Conservation (phyloP, 139 green algal species). For the Coelastrella sp. region DNA sequence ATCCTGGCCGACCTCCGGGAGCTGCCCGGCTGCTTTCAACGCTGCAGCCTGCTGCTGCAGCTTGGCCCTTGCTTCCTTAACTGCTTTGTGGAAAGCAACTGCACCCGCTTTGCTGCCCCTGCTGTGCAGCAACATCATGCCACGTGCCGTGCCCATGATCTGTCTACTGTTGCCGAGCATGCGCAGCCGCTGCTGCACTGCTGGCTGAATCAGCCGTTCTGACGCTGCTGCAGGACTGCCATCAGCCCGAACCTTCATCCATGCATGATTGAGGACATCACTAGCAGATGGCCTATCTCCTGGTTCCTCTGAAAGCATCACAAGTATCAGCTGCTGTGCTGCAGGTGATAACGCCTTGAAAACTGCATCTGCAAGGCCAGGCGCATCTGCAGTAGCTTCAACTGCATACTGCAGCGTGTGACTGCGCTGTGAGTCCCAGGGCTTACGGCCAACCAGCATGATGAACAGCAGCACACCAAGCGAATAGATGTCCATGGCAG, state of each 20-base stretch:
- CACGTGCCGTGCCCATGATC: constrained; percentile 40
- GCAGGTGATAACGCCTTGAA: neutral
- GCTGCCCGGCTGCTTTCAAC: constrained; percentile 4
- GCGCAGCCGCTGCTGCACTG: constrained; percentile 42
- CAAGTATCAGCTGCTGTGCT: constrained; percentile 53
- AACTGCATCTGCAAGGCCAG: constrained; percentile 52
- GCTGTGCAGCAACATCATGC: constrained; percentile 46
- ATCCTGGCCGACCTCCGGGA: neutral
- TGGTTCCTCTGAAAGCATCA: constrained; percentile 57
- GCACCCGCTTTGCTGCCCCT: neutral
- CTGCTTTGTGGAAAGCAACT: constrained; percentile 40
- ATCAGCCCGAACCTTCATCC: neutral
- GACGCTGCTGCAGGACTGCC: neutral
- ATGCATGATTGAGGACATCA: constrained; percentile 33
- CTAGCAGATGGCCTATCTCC: constrained; percentile 34
- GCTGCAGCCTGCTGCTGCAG: constrained; percentile 43
- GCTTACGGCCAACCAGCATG: constrained; percentile 70
- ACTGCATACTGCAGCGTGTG: constrained; percentile 59
- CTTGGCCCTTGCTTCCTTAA: constrained; percentile 10
- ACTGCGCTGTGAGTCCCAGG: constrained; percentile 48
- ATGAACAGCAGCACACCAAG: constrained; percentile 69
- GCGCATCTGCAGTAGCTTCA: constrained; percentile 31
- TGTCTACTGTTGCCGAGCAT: constrained; percentile 33
- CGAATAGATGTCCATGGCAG: constrained; percentile 59
- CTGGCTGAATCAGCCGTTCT: constrained; percentile 8